These are phyloP conservation scores for Chlorella sorokiniana DNA, from an alignment of 139 green algal genomes.

Conservation along the genomic window DNA sequence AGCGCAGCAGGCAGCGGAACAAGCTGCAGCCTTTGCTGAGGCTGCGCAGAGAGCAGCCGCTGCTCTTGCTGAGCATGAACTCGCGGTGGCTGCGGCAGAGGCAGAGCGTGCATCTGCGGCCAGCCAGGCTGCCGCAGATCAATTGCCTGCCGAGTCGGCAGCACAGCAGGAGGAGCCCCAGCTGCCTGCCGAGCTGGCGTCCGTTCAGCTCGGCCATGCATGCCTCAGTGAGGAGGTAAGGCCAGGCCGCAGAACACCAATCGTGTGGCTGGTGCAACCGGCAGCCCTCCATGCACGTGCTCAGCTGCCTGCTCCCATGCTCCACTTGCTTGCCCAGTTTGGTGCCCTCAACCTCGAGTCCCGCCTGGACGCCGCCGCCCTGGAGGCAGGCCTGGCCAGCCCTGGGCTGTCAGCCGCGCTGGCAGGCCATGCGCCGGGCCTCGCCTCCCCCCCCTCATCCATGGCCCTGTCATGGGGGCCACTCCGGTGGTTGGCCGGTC, in stretches of 20 bases:
- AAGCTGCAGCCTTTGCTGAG: background rate
- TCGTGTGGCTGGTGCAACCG: too few species aligned
- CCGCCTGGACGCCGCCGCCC: slow-evolving; percentile 7
- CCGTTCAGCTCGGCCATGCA: too few species aligned
- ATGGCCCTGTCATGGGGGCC: background rate
- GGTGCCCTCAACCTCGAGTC: slow-evolving; percentile 30
- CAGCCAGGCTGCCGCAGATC: background rate
- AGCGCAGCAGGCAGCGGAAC: background rate
- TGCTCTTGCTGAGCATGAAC: background rate
- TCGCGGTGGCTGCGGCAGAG: background rate
- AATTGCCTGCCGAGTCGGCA: background rate
- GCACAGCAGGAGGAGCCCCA: background rate
- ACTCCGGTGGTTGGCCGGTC: background rate
- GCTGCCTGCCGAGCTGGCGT: too few species aligned
- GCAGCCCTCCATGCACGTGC: too few species aligned
- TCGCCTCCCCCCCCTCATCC: background rate
- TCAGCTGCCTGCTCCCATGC: too few species aligned
- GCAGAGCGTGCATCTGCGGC: background rate
- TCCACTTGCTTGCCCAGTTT: too few species aligned
- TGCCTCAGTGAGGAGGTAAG: too few species aligned
- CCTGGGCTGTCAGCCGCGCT: background rate
- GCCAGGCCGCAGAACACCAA: too few species aligned
- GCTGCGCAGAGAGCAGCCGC: background rate
- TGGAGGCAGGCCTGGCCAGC: slow-evolving; percentile 10
- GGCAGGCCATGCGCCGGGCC: background rate